Conservation (phyloP, 2,329 filamentous ascomycete species). For the Zasmidium citrigriseum region DNA sequence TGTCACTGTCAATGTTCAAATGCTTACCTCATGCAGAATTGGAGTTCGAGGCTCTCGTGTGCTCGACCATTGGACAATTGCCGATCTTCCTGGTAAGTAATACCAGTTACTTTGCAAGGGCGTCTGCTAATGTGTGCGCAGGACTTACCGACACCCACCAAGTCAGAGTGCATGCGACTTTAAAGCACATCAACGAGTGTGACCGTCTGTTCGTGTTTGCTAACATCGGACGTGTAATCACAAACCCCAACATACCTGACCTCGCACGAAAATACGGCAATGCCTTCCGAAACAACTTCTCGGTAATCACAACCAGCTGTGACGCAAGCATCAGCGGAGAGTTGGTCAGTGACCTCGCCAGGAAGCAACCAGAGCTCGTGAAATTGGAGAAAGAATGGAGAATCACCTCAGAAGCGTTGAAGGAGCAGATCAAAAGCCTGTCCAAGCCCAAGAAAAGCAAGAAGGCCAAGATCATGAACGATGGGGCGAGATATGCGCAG, state of each 20-base stretch:
- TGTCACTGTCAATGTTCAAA: neutral
- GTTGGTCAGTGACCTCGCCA: neutral
- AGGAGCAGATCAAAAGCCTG: neutral
- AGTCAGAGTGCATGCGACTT: slow-evolving; percentile 6
- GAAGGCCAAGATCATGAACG: neutral
- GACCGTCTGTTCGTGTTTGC: slow-evolving; percentile 16
- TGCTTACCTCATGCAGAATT: slow-evolving; percentile 4
- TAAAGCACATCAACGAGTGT: slow-evolving; percentile 8
- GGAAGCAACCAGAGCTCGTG: neutral
- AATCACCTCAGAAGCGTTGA: neutral
- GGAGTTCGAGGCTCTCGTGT: slow-evolving; percentile 10
- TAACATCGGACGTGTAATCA: slow-evolving; percentile 6
- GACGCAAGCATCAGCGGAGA: slow-evolving; percentile 1
- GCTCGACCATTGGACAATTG: slow-evolving; percentile 8
- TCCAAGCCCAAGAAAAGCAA: neutral
- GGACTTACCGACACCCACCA: slow-evolving; percentile 17
- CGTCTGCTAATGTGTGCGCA: neutral
- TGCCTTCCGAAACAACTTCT: slow-evolving; percentile 2
- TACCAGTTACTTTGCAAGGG: neutral
- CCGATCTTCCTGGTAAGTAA: slow-evolving; percentile 20
- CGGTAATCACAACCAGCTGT: slow-evolving; percentile 9
- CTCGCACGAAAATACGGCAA: slow-evolving; percentile 6
- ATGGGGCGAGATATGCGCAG: neutral
- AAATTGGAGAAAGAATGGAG: neutral
- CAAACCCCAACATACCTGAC: slow-evolving; percentile 7